Evolutionary conservation across 371 early-diverging fungal genomes (phyloP).

Genomic region (Coemansia sp.): DNA sequence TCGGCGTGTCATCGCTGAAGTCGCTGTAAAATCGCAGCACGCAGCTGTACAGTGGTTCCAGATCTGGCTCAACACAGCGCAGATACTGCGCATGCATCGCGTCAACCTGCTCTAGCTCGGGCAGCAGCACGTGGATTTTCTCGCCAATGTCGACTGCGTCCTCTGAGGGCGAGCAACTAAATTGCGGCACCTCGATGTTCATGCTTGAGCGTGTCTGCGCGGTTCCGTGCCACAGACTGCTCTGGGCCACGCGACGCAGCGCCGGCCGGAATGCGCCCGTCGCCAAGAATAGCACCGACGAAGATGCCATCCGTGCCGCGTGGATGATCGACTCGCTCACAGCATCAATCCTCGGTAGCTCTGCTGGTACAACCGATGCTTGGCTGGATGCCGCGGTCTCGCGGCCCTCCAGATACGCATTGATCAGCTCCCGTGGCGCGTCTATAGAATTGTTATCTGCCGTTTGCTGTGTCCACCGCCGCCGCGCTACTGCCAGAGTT

Average conservation of each 20-base stretch:
- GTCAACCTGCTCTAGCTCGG: conserved; percentile 50
- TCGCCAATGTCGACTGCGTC: conserved; percentile 51
- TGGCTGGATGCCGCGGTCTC: too few species aligned
- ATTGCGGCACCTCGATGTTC: conserved; percentile 42
- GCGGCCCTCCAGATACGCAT: background rate
- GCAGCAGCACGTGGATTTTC: conserved; percentile 45
- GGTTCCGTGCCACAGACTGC: background rate
- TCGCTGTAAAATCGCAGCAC: background rate
- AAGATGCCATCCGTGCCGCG: background rate
- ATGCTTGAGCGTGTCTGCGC: conserved; percentile 38
- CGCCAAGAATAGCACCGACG: conserved; percentile 23
- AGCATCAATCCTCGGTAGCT: background rate
- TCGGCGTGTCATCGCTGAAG: conserved; percentile 5
- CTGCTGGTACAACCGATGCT: background rate
- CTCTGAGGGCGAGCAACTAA: conserved; percentile 49
- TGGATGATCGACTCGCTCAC: background rate
- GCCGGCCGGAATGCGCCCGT: conserved; percentile 23
- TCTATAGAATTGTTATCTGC: background rate
- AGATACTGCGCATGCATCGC: conserved; percentile 29
- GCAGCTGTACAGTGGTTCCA: conserved; percentile 16
- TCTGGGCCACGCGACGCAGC: conserved; percentile 14
- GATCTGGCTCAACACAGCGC: conserved; percentile 5
- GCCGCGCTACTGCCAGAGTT: background rate
- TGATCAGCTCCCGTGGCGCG: background rate
- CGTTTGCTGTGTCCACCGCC: conserved; percentile 12